Percentiles rank a stretch among this genome's conserved stretches.
Evolutionary conservation across 2,329 filamentous ascomycete genomes (phyloP).

Genomic region (Xylaria multiplex): DNA sequence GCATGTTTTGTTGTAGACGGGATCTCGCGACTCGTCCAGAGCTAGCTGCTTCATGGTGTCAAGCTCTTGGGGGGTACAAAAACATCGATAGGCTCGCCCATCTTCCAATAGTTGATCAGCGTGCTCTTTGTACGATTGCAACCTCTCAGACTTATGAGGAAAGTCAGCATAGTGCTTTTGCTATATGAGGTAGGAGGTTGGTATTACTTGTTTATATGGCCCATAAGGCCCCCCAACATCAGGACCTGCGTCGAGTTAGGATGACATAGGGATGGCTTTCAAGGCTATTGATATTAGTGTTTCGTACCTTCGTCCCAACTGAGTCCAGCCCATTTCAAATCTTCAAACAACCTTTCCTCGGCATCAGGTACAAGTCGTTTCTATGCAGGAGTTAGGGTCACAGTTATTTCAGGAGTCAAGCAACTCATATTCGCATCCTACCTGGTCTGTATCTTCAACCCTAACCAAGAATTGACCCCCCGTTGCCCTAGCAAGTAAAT

Average conservation of each 20-base stretch:
- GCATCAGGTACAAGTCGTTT: conserved; percentile 84
- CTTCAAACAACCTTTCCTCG: conserved; percentile 78
- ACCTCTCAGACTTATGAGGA: conserved; percentile 75
- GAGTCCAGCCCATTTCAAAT: conserved; percentile 88
- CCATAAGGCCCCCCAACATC: conserved; percentile 82
- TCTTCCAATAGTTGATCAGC: conserved; percentile 73
- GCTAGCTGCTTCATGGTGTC: conserved; percentile 72
- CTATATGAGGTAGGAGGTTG: background rate
- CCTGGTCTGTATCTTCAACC: conserved; percentile 95
- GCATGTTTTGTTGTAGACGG: conserved; percentile 73
- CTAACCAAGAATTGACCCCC: conserved; percentile 90
- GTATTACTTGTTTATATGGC: conserved; percentile 80
- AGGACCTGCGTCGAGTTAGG: conserved; percentile 66
- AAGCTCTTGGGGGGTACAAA: conserved; percentile 80
- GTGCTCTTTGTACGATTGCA: conserved; percentile 76
- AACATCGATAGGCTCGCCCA: conserved; percentile 89
- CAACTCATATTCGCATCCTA: conserved; percentile 52
- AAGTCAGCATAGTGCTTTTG: conserved; percentile 7
- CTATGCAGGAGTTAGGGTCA: conserved; percentile 55
- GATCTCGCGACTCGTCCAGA: conserved; percentile 60
- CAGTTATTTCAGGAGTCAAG: background rate
- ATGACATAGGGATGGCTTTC: conserved; percentile 15
- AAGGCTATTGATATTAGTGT: background rate
- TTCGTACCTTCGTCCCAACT: conserved; percentile 87
- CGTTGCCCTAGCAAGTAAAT: conserved; percentile 86